Evolutionary conservation across 495 filamentous ascomycete species (phyloP), one percentile per base, ranked within the genome.

Genomic region (Glarea lozoyensis): DNA sequence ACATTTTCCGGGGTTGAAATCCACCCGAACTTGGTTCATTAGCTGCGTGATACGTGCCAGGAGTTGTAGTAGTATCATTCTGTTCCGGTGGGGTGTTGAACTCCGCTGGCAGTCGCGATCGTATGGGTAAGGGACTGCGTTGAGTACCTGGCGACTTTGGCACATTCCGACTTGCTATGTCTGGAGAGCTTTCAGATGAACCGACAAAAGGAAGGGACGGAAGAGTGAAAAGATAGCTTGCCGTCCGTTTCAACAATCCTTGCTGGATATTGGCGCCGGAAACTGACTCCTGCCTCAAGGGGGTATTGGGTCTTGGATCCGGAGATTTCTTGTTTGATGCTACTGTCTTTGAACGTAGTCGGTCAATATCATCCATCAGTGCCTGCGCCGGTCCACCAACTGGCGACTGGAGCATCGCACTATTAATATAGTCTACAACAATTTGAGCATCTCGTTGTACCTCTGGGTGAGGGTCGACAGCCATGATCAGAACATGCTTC

Each of bases 381-480:
- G 64, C 67, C 52, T 85, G 82, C 31, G 86, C 81, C 33, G 80
- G 66, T 10, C 67, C 48, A 17, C 79, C 82, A 42, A 95, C 72
- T 4, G 84, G 73, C 1, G 90, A 95, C 19, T 85, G 70, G 4
- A 95, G 56, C 13, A 97, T 65, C 2, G 75, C 69, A 23, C 80
- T 67, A 52, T 97, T 81, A 31, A 97, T 75, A 51, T 82, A 84
- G 56, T 97, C 92, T 18, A 94, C 73, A 29, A 96, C 75, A 21
- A 81, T 72, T 10, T 73, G 75, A 5, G 88, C 92, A 59, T 88
- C 80, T 51, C 83, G 76, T 33, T 90, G 85, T 22, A 96, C 84
- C 48, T 97, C 88, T 7, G 92, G 92, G 57, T 95, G 88, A 17
- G 92, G 90, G 50, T 97, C 92, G 20, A 94, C 86, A 23, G 87